A percentile compares a stretch with the other conserved stretches of the same genome.
Conservation (phyloP, 495 filamentous ascomycete genomes). For the Xylaria curta region DNA sequence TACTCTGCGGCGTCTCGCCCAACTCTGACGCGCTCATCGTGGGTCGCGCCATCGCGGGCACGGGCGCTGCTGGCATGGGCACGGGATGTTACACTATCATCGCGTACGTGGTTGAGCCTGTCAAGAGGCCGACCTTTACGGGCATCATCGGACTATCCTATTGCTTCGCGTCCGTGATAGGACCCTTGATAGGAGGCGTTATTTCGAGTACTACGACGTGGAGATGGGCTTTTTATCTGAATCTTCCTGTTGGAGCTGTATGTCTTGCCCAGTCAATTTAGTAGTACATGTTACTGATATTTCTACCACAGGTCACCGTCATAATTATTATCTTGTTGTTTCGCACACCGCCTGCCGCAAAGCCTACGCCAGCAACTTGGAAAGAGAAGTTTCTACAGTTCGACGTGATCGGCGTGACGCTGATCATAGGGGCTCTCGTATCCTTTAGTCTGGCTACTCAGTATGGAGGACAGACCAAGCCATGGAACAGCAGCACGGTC, state of each 20-base stretch:
- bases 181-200: slow-evolving; percentile 63
- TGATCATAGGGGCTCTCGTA: slow-evolving; percentile 54
- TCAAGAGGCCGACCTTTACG: slow-evolving; percentile 44
- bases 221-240: slow-evolving; percentile 69
- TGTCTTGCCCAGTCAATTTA: no score
- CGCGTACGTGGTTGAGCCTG: background rate
- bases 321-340: slow-evolving; percentile 56
- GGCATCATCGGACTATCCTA: slow-evolving; percentile 50
- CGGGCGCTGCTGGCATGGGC: background rate
- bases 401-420: slow-evolving; percentile 36
- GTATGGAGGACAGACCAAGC: slow-evolving; percentile 52
- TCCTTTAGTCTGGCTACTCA: slow-evolving; percentile 55
- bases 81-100: background rate
- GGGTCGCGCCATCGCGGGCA: background rate
- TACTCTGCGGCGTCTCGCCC: slow-evolving; percentile 52
- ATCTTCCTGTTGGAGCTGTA: slow-evolving; percentile 63
- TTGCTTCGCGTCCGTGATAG: slow-evolving; percentile 42
- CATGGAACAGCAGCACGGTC: slow-evolving; percentile 52
- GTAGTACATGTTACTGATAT: no score
- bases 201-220: slow-evolving; percentile 66
- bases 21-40: slow-evolving; percentile 42
- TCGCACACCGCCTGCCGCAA: slow-evolving; percentile 52
- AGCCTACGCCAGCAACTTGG: slow-evolving; percentile 34
- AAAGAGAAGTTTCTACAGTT: slow-evolving; percentile 49
- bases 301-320: slow-evolving; percentile 48